phyloP scores from a whole-genome alignment of 345 rosid genomes.

The Lepidium sativum region DNA sequence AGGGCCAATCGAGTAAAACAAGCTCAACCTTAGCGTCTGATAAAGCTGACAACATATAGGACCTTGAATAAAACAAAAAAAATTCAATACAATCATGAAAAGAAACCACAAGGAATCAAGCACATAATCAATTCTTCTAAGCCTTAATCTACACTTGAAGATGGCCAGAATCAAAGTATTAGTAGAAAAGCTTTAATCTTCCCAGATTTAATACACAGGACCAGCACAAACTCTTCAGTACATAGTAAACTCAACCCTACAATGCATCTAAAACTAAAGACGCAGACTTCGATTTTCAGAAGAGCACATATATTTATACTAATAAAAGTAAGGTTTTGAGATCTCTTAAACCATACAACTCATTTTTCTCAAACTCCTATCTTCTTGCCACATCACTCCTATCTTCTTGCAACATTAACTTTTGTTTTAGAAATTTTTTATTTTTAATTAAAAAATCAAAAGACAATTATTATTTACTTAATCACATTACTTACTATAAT shows the following conservation, averaged over 20 bases:
- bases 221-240: background rate
- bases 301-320: background rate
- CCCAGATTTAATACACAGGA: background rate
- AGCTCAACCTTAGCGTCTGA: background rate
- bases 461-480: no score
- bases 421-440: no score
- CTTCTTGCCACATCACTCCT: no score
- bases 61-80: background rate
- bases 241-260: constrained; percentile 3
- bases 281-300: background rate
- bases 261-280: background rate
- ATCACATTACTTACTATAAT: no score
- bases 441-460: no score
- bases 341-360: no score
- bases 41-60: constrained; percentile 17
- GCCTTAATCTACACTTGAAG: background rate
- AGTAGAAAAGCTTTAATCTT: background rate
- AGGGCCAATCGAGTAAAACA: background rate
- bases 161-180: background rate
- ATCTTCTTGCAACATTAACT: no score
- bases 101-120: constrained; percentile 4
- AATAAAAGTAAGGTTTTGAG: no score
- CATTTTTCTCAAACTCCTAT: no score
- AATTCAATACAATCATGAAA: background rate
- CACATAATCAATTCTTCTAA: background rate